A percentile compares a stretch with the other conserved stretches of the same genome.
Evolutionary conservation across 768 basidiomycete genomes (phyloP).

Genomic region (Tubosaeta brunneosetosa): DNA sequence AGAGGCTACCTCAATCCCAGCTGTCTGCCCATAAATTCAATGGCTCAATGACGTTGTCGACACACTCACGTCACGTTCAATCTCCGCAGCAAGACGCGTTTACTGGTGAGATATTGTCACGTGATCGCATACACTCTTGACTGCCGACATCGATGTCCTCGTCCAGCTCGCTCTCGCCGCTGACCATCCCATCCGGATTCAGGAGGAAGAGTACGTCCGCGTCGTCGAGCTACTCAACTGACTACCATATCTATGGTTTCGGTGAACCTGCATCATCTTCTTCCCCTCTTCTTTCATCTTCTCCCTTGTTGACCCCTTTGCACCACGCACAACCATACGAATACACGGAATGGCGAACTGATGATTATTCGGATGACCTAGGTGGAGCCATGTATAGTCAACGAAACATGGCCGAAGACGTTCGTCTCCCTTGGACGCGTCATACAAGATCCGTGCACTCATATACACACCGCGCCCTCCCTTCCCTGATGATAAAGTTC

Average conservation of each 20-base stretch:
- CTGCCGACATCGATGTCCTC: constrained; percentile 27
- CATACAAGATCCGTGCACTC: neutral
- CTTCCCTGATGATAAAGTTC: constrained; percentile 19
- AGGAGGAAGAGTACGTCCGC: constrained; percentile 23
- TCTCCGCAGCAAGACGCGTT: constrained; percentile 36
- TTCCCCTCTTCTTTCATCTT: constrained; percentile 20
- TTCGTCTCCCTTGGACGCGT: constrained; percentile 2
- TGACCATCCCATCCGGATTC: constrained; percentile 15
- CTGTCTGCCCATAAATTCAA: too few species aligned
- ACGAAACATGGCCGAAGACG: neutral
- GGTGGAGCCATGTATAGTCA: neutral
- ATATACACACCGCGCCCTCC: constrained; percentile 7
- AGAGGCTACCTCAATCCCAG: too few species aligned
- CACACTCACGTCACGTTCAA: constrained; percentile 6
- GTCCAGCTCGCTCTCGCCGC: constrained; percentile 5
- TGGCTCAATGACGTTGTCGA: too few species aligned
- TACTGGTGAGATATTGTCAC: constrained; percentile 20
- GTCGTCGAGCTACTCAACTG: constrained; percentile 7
- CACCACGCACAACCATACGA: constrained; percentile 4
- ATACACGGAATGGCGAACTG: constrained; percentile 3
- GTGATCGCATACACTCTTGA: constrained; percentile 30
- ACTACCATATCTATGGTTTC: neutral
- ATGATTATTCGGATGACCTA: constrained; percentile 1
- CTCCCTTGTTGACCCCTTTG: constrained; percentile 15
- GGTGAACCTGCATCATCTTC: constrained; percentile 7